Base-by-base conservation (phyloP, 495 filamentous ascomycete species). In the Penicillium flavigenum region DNA sequence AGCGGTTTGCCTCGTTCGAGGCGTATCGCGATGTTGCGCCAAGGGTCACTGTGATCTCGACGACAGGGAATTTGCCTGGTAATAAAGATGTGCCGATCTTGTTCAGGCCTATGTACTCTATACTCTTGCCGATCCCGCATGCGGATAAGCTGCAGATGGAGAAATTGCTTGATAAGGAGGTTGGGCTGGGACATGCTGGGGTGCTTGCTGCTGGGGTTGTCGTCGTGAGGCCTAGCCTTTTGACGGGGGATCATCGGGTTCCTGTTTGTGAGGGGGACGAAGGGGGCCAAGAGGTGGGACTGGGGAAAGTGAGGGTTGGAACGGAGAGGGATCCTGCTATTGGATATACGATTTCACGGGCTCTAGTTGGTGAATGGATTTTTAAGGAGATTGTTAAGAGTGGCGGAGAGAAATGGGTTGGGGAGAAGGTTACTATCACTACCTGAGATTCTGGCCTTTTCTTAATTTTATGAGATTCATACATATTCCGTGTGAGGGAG, bases 101-200 rank as follows among this genome's bases (percentile, higher is more conserved):
- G 3, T 57, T 77, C 14, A 32, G 46, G n/a, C 71, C 67, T 31
- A 39, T 76, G 54, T 78, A 77, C 58, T 56, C 65, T 20, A 43
- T 52, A 6, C n/a, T 71, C 14, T 58, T 76, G 10, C 47, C 56
- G 1, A 57, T 67, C 3, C 70, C 77, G 47, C 76, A 74, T 55
- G 58, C 38, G 19, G 76, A 79, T 55, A 79, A 79, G 58, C 46
- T 54, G 31, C 48, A 54, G 27, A 77, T 77, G 76, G 76, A 78
- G 56, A 53, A 60, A 27, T 20, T 71, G 10, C 38, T 66, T 2
- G 59, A 43, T n/a, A 26, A 16, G 39, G 62, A 61, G 47, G 22
- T 38, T 5, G 59, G 27, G 16, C 9, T 38, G 19, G 38, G 61
- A 16, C 46, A 54, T 39, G 47, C 59, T 26, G 47, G 57, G 22